phyloP scores from a whole-genome alignment of 441 rosid genomes.

The Populus hybrid region DNA sequence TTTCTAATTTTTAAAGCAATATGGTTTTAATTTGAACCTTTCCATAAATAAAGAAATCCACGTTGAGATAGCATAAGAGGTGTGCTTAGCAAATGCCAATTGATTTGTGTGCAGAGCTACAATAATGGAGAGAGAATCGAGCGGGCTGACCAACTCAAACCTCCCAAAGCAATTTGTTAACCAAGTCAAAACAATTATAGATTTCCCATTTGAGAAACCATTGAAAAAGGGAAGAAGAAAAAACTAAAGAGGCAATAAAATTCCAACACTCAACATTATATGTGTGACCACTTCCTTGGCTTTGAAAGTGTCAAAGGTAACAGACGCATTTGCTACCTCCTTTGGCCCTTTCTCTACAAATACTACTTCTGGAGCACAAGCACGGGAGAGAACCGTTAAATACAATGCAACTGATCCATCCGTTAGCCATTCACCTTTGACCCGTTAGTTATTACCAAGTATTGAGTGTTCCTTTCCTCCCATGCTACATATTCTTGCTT shows the following conservation, averaged over 20 bases:
- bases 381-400: neutral
- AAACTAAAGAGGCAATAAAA: neutral
- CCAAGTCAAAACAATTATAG: conserved; percentile 9
- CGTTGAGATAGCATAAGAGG: neutral
- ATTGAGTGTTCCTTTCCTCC: neutral
- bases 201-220: neutral
- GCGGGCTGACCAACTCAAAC: conserved; percentile 10
- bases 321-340: neutral
- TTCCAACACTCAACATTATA: neutral
- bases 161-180: neutral
- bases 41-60: too few relatives aligned
- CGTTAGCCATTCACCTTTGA: conserved; percentile 12
- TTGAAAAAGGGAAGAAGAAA: neutral
- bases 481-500: neutral
- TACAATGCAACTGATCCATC: neutral
- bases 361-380: neutral
- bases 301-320: conserved; percentile 25
- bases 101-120: neutral
- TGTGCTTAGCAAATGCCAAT: neutral
- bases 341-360: neutral
- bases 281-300: conserved; percentile 20
- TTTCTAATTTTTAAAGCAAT: too few relatives aligned
- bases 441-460: conserved; percentile 1
- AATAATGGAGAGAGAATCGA: neutral
- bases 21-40: too few relatives aligned